Evolutionary conservation across 2,329 filamentous ascomycete genomes (phyloP).

Genomic region (Scedosporium aurantiacum): DNA sequence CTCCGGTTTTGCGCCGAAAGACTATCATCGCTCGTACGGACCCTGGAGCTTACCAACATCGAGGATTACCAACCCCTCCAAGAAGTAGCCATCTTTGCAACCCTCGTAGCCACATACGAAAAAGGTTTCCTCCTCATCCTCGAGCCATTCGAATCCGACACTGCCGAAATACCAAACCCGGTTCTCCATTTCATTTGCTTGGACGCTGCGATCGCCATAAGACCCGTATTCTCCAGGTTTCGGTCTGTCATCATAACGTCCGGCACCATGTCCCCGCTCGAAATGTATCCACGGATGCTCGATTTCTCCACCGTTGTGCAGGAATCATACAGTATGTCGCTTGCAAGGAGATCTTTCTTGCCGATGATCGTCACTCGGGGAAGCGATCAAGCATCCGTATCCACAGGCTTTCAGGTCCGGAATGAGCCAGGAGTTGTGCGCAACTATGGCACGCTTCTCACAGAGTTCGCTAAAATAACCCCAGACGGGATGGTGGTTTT

Average conservation of each 20-base stretch:
- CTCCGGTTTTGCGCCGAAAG: slow-evolving; percentile 90
- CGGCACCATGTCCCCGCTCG: slow-evolving; percentile 88
- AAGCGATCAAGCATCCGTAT: slow-evolving; percentile 86
- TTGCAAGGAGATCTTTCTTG: slow-evolving; percentile 87
- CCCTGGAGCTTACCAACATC: slow-evolving; percentile 90
- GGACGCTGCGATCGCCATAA: slow-evolving; percentile 95
- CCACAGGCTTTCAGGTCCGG: slow-evolving; percentile 86
- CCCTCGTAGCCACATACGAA: slow-evolving; percentile 90
- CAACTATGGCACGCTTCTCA: slow-evolving; percentile 88
- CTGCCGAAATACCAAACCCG: slow-evolving; percentile 88
- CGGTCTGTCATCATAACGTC: slow-evolving; percentile 98
- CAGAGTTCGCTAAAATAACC: slow-evolving; percentile 91
- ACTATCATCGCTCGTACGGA: slow-evolving; percentile 85
- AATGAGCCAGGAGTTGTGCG: slow-evolving; percentile 95
- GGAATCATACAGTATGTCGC: slow-evolving; percentile 94
- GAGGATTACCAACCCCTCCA: slow-evolving; percentile 96
- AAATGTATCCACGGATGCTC: slow-evolving; percentile 99
- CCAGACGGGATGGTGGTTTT: slow-evolving; percentile 98
- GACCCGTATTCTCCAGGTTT: slow-evolving; percentile 93
- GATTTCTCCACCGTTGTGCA: slow-evolving; percentile 87
- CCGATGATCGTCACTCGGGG: slow-evolving; percentile 96
- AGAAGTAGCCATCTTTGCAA: slow-evolving; percentile 96
- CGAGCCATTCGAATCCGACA: slow-evolving; percentile 95
- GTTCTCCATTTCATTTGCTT: slow-evolving; percentile 95
- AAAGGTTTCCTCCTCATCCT: slow-evolving; percentile 91